Conservation (phyloP, 164 flowering plant species). For the Tinospora cordifolia region DNA sequence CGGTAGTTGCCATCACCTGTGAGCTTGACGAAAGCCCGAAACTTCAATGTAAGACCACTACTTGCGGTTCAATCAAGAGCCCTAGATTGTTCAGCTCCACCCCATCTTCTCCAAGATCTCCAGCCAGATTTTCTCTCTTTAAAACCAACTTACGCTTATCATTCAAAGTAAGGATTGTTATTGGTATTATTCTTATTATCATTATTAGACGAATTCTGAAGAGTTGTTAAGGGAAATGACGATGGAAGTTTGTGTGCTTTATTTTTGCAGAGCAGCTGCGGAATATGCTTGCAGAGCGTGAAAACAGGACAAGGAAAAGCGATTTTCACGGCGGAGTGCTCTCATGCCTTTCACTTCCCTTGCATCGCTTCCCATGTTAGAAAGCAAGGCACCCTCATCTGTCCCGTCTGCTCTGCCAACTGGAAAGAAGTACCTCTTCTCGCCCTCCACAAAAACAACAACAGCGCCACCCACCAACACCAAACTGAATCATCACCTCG, state of each 20-base stretch:
- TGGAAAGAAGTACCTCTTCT: conserved; percentile 86
- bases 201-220: neutral
- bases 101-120: conserved; percentile 73
- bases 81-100: conserved; percentile 34
- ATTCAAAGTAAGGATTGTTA: conserved; percentile 49
- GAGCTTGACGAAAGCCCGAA: conserved; percentile 33
- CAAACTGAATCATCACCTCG: neutral
- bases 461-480: conserved; percentile 8
- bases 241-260: no score
- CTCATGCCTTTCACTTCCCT: conserved; percentile 84
- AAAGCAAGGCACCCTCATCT: conserved; percentile 42
- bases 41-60: conserved; percentile 48
- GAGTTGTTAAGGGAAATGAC: no score
- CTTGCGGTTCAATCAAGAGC: conserved; percentile 22
- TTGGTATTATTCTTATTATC: neutral
- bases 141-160: conserved; percentile 63
- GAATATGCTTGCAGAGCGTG: conserved; percentile 73
- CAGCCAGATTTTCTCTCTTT: conserved; percentile 65
- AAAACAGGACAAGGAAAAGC: conserved; percentile 86
- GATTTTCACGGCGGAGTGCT: conserved; percentile 86
- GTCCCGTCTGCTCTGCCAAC: conserved; percentile 66
- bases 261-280: conserved; percentile 67
- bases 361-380: conserved; percentile 73
- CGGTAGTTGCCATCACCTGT: conserved; percentile 2
- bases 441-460: conserved; percentile 38